Evolutionary conservation across 1,284 basidiomycete genomes (phyloP), one percentile per base, ranked within the genome.

Genomic region (Tremellales sp.): DNA sequence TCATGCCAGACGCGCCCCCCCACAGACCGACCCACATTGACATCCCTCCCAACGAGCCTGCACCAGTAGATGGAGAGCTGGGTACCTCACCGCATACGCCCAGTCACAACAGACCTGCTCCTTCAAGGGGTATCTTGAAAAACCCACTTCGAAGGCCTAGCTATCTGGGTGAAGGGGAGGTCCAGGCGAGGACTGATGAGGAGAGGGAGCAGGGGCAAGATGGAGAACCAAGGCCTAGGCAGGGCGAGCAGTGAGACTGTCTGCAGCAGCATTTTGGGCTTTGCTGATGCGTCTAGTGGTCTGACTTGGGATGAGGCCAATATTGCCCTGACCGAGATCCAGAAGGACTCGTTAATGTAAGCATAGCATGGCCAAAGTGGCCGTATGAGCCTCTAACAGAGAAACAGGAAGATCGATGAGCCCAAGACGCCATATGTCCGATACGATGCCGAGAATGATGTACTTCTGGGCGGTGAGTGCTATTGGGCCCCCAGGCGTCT

Each of bases 371-470:
- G n/a, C n/a, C n/a, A n/a, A n/a, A n/a, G n/a, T n/a, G n/a, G n/a
- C n/a, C n/a, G n/a, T n/a, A n/a, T n/a, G n/a, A n/a, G n/a, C n/a
- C n/a, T n/a, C n/a, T n/a, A n/a, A n/a, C n/a, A n/a, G n/a, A n/a
- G n/a, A 27, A 8, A 25, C 27, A 74, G 72, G 72, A 94, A 92
- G 82, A 94, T 94, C 67, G 90, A 87, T 3, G 90, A 94, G 68
- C 90, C 90, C 45, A 94, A 94, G 81, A 94, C 90, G n/a, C 90
- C 90, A 0, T 94, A 86, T 73, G 89, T 94, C 46, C 79, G 88
- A 54, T 91, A 92, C 72, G 88, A 92, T 62, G 81, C 88, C 0
- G 84, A 87, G 70, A 86, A 86, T 37, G 89, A 92, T 68, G 76
- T 91, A 40, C 61, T 75, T 10, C 82, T 64, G 83, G 87, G 86